phyloP scores from a whole-genome alignment of 2,329 filamentous ascomycete genomes.

The Cladophialophora immunda region DNA sequence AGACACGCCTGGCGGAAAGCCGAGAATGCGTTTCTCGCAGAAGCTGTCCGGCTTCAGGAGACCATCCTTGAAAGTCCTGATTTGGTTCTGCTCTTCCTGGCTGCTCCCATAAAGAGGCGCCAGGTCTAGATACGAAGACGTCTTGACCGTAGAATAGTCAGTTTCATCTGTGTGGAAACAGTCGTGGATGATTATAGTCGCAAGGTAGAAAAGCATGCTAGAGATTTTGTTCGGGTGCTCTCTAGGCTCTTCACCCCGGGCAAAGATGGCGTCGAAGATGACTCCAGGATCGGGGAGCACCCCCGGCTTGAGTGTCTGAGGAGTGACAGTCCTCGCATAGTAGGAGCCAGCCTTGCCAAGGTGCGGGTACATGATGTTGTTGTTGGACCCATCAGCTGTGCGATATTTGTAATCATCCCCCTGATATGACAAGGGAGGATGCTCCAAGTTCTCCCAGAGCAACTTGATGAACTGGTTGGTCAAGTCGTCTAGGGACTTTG shows the following conservation, averaged over 20 bases:
- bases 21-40: slow-evolving; percentile 67
- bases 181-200: slow-evolving; percentile 68
- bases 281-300: slow-evolving; percentile 69
- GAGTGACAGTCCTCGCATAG: slow-evolving; percentile 69
- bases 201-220: slow-evolving; percentile 75
- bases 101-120: slow-evolving; percentile 73
- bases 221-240: slow-evolving; percentile 73
- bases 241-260: slow-evolving; percentile 58
- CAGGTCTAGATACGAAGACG: slow-evolving; percentile 75
- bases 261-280: slow-evolving; percentile 73
- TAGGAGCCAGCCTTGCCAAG: slow-evolving; percentile 69
- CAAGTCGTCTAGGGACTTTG: slow-evolving; percentile 41
- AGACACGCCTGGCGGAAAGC: slow-evolving; percentile 70
- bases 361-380: slow-evolving; percentile 66
- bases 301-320: slow-evolving; percentile 62
- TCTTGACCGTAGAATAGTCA: slow-evolving; percentile 69
- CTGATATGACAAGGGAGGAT: slow-evolving; percentile 46
- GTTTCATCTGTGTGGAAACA: slow-evolving; percentile 69
- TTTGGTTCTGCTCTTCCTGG: slow-evolving; percentile 64
- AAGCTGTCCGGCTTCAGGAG: slow-evolving; percentile 73
- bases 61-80: slow-evolving; percentile 68
- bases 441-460: slow-evolving; percentile 46
- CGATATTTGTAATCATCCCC: slow-evolving; percentile 47
- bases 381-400: slow-evolving; percentile 45
- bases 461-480: slow-evolving; percentile 43